Conservation (phyloP, 179 eudicot species). For the Spinacia oleracea region DNA sequence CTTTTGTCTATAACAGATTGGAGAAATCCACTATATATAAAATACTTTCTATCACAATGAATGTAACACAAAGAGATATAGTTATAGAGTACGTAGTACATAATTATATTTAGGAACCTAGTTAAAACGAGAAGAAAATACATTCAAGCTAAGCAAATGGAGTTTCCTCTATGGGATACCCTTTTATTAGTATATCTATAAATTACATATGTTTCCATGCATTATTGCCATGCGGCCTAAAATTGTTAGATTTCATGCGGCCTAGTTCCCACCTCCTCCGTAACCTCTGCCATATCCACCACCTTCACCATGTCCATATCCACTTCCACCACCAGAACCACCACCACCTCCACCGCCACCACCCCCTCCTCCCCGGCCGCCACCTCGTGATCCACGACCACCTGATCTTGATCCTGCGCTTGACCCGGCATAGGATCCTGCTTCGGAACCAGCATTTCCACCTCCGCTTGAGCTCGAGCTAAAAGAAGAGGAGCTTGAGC, state of each 20-base stretch:
- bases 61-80: too few species aligned
- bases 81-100: too few species aligned
- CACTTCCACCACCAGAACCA: conserved; percentile 25
- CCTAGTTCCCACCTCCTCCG: conserved; percentile 22
- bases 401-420: conserved; percentile 48
- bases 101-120: too few species aligned
- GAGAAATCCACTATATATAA: too few species aligned
- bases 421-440: conserved; percentile 58
- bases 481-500: conserved; percentile 45
- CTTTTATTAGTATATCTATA: neutral
- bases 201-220: neutral
- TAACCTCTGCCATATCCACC: conserved; percentile 29
- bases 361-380: conserved; percentile 38
- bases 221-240: neutral
- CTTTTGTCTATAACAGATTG: too few species aligned
- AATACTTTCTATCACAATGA: too few species aligned
- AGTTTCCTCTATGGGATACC: neutral
- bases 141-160: neutral
- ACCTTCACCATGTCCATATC: conserved; percentile 29
- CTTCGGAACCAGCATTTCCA: conserved; percentile 51
- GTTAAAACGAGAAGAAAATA: neutral
- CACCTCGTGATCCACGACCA: conserved; percentile 29
- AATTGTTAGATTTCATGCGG: neutral
- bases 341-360: conserved; percentile 29
- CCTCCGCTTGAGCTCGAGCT: conserved; percentile 38